Base-by-base conservation (phyloP, 352 stramenopile genomes). In the Phytophthora gonapodyides region DNA sequence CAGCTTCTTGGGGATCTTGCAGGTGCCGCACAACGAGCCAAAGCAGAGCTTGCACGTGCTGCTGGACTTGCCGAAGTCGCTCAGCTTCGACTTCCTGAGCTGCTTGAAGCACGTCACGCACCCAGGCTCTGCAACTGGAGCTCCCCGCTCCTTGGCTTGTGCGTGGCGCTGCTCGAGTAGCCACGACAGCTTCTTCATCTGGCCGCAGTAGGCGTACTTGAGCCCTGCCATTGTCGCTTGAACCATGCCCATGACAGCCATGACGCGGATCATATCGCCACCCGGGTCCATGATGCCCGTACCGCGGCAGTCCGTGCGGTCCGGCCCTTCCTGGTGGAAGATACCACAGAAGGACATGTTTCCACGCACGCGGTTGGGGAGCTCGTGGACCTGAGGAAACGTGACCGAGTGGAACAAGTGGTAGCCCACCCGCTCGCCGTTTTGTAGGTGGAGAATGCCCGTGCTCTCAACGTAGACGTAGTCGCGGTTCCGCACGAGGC, bases 261-360 rank as follows among this genome's bases (percentile, higher is more conserved):
- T 47, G 24, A 36, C 21, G 0, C 64, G 64, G 21, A 72, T 72
- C 36, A 72, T 55, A 24, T 64, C 59, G 2, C 64, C 60, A 8
- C 33, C 30, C 4, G 64, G 64, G 31, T 72, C 60, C 43, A 72
- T 60, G 24, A 67, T 37, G 3, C 57, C 57, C 17, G 46, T 67
- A 7, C 42, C 63, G 36, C 37, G 38, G 33, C 47, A 60, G 19
- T 71, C 63, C 1, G 50, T 67, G 15, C 27, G 38, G 43, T 67
- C 45, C 4, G 41, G 27, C 6, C 30, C 64, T 31, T 56, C 43
- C 34, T 71, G 64, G n/a, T 64, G 64, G 44, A 71, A 82, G 30
- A 82, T 40, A 2, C 52, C 68, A 37, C 57, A 67, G 41, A 78
- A 60, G 6, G 74, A 82, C 36, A 82, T 72, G 53, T 76, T 77